Evolutionary conservation across 2,329 filamentous ascomycete genomes (phyloP), one percentile per base, ranked within the genome.

Genomic region (Penicillium nordicum): DNA sequence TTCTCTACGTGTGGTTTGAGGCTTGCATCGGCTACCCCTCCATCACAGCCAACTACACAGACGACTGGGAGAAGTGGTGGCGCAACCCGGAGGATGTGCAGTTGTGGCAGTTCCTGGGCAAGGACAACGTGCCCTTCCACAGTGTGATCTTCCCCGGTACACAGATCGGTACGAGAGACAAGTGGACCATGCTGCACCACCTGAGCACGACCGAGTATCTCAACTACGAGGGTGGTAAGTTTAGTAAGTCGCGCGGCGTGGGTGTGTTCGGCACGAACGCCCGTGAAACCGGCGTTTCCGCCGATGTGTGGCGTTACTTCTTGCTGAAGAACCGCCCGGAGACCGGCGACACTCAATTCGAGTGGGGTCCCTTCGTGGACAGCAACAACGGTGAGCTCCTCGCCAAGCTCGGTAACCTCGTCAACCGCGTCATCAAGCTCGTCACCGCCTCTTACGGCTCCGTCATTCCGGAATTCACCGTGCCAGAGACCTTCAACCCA

Each of bases 61-160:
- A 86, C 43, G 67, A 95, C 60, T 97, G 92, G 92, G 87, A 96
- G 78, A 83, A 90, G 69, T 97, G 92, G 92, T 97, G 92, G 92
- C 87, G 88, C 70, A 88, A 95, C 72, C 90, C 91, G 0, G 88
- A 96, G 43, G 82, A 96, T 34, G 92, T 97, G 46, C 84, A 88
- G 69, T 83, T 97, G 12, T 96, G 94, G 74, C 92, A 97, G 77
- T 95, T 97, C 80, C 90, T 96, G 85, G 92, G 92, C 76, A 97
- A 96, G 74, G 89, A 93, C 73, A 92, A 93, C 64, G 89, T 90
- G 16, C 86, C 86, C 7, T 94, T 93, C 80, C 92, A 96, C 78
- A 89, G 88, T 43, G 89, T 96, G 68, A 92, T 96, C 70, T 97
- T 96, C 80, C 93, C 93, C 1, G 89, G 84, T 30, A 92, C 87